Base-by-base conservation (phyloP, 495 filamentous ascomycete genomes). In the Tuber melanosporum region DNA sequence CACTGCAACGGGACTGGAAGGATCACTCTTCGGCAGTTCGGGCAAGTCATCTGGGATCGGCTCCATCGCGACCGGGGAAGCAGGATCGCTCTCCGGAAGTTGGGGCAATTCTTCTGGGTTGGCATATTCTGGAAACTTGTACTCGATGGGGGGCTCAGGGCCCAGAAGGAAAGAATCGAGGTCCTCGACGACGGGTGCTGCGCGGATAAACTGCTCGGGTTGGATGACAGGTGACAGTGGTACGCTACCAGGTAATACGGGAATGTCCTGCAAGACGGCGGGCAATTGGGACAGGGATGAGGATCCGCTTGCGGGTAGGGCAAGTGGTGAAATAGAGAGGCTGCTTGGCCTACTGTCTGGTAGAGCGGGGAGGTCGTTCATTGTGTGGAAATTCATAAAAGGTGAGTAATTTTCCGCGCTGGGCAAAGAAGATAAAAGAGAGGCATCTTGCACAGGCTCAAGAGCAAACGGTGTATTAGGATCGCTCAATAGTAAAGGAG, bases 11-110 rank as follows among this genome's bases (percentile, higher is more conserved):
- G 78, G 78, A 45, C 81, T 75, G 26, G 46, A 77, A 44, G 75
- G 73, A 17, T 62, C 71, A 43, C 81, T 80, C 41, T 39, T 47
- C 44, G 81, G 76, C 39, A 80, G 32, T 42, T 82, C 73, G 36
- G 77, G 75, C 52, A 78, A 62, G 42, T 76, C 52, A 32, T 76
- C 62, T 9, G 73, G 69, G 39, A 77, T 9, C 1, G 26, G 66
- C 45, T 39, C 17, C 36, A 71, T 47, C 36, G 44, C 62, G 22
- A 42, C 14, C 47, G 77, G 72, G 22, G 76, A 79, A 49, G 47
- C 43, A 22, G 73, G 17, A 36, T 75, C 57, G 15, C 39, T 71
- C 36, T 66, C 26, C 4, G 57, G 57, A 36, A 66, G 57, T 17
- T 32, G 12, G 12, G 57, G 57, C 6, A 66, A 19, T 36, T 36